Conservation (phyloP, 176 grass and related monocot species). For the Calamus simplicifolius region DNA sequence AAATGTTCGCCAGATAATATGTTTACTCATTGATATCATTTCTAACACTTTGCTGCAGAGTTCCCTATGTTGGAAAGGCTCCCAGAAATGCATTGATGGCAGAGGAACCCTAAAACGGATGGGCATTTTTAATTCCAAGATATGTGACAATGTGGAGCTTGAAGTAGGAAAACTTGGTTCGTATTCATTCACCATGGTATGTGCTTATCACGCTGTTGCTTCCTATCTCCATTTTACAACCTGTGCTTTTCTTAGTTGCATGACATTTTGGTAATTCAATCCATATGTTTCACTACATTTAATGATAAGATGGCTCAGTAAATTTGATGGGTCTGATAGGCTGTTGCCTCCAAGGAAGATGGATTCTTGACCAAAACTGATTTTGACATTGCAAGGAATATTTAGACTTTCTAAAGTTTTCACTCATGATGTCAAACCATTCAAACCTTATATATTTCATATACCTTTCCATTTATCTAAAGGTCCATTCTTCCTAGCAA, state of each 20-base stretch:
- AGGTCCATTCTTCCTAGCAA: too few relatives aligned
- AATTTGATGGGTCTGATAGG: too few relatives aligned
- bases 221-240: background rate
- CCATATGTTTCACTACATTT: too few relatives aligned
- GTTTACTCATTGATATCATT: slow-evolving; percentile 10
- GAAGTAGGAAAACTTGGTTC: slow-evolving; percentile 52
- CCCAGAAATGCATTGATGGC: slow-evolving; percentile 21
- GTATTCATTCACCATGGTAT: slow-evolving; percentile 82
- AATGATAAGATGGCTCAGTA: too few relatives aligned
- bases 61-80: slow-evolving; percentile 10
- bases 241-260: background rate
- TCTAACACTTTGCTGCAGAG: slow-evolving; percentile 24
- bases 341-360: too few relatives aligned
- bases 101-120: slow-evolving; percentile 29
- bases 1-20: slow-evolving; percentile 5
- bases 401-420: too few relatives aligned
- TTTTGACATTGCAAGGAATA: too few relatives aligned
- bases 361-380: too few relatives aligned
- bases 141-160: slow-evolving; percentile 67
- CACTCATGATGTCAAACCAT: too few relatives aligned
- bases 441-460: too few relatives aligned
- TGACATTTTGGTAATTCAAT: too few relatives aligned
- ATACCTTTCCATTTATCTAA: too few relatives aligned
- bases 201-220: slow-evolving; percentile 1
- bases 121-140: slow-evolving; percentile 75